Evolutionary conservation across 495 filamentous ascomycete species (phyloP), one percentile per base, ranked within the genome.

Genomic region (Pseudoneurospora amorphoporcata): DNA sequence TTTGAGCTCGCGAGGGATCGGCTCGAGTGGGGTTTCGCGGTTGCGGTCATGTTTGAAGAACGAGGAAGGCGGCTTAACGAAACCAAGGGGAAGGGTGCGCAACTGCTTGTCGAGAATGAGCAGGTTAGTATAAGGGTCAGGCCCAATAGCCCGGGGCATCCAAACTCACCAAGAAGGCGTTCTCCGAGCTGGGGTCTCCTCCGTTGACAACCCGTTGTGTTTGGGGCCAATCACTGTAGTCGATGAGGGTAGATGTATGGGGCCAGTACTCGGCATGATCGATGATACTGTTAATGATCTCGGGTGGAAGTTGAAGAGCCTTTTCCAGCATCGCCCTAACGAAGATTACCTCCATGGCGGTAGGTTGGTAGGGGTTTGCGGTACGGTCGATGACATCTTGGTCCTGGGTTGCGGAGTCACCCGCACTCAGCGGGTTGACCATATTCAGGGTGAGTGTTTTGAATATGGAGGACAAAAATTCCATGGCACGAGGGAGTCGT

Each of bases 211-310:
- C 19, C 5, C 78, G 72, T 1, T 71, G 68, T 4, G 41, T 45
- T 10, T 71, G 69, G 2, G 42, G 35, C 14, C 58, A 58, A 38
- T 70, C 42, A 7, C 70, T 61, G 70, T 72, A 81, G 40, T 76
- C 71, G 14, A 79, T 41, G 41, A 75, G 73, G 6, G 79, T 77
- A 4, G 82, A 79, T 0, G 84, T 83, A 70, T 86, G 84, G 0
- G 87, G 86, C 91, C 91, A 94, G 76, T 93, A 93, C 78, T 92
- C 91, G 29, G 90, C 91, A 45, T 81, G 78, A 76, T 92, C 91
- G 70, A 92, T 76, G 41, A 94, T 88, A 69, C 82, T 79, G 78
- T 93, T 90, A n/a, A 92, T 77, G 29, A 94, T 76, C 72, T 94
- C 91, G 2, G 81, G 73, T 0, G 91, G 91, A 0, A 92, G 78